Evolutionary conservation across 768 basidiomycete genomes (phyloP), one percentile per base, ranked within the genome.

Genomic region (Lentinula detonsa): DNA sequence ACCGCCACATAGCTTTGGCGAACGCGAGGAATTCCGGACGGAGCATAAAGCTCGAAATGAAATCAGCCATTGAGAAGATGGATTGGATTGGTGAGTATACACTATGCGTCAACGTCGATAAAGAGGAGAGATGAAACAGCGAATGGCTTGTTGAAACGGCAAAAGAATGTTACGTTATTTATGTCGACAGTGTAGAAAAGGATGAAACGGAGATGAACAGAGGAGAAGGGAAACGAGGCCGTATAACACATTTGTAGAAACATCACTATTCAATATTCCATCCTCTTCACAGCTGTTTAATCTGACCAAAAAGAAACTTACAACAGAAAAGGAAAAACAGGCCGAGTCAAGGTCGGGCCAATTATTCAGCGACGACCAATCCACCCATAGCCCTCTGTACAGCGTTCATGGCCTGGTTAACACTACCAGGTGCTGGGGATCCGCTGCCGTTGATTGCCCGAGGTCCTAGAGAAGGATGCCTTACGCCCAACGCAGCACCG

Each of bases 401-500:
- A 62, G 88, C 86, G 61, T 81, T 78, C 73, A 90, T 82, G 45
- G 77, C 78, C 62, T 78, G 84, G 67, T 82, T 87, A 53, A 80
- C 75, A 37, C 79, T 77, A 59, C 72, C 72, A 61, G 75, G 76
- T 21, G 72, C 72, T 62, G 78, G 73, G n/a, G 42, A 21, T n/a
- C 58, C 58, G 56, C 73, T 75, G 57, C 73, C 71, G 60, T 73
- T 75, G 69, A 87, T 71, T 56, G 84, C 70, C 64, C 90, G 82
- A 40, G 86, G 85, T 21, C 81, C 82, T 61, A 92, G 75, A 42
- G 81, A 80, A 34, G 92, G 92, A 73, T 92, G 91, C 73, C 91
- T 82, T 62, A 93, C 81, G 49, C 92, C 93, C 60, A 94, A 77
- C 35, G 91, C 91, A 58, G 88, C 87, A 45, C 91, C 93, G 23